Evolutionary conservation across 140 eudicot species (phyloP), one percentile per base, ranked within the genome.

Genomic region (Flaveria floridana): DNA sequence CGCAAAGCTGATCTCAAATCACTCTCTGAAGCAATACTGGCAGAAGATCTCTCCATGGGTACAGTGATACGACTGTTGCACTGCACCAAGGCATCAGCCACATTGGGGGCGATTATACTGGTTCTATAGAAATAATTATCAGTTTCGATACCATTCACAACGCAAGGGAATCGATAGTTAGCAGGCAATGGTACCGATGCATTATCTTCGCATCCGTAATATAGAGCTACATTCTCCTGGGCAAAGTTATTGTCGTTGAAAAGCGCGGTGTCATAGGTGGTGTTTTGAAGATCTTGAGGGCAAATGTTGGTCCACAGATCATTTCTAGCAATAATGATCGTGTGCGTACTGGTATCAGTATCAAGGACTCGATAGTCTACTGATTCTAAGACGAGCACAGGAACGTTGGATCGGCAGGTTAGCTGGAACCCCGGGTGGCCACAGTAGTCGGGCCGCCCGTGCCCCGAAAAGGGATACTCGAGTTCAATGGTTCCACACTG

Each of bases 381-480:
- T 12, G 85, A 18, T 13, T 41, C 13, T 56, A 61, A 46, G 5
- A 8, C 0, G 46, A 88, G 74, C 0, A 37, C 2, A 2, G 84
- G 44, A 18, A 79, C 80, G 59, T 53, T 12, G 3, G 77, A 77
- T 63, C 7, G 58, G 59, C 96, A 87, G 19, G 19, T 61, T 16
- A 89, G 57, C 47, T 57, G 39, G 50, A 89, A 85, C 23, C 74
- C 76, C 0, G 84, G 84, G 78, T 81, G 78, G 42, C 96, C 96
- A 59, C 96, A 89, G 12, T 79, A 16, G 0, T 10, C 14, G 1
- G 83, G 78, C 13, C 83, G 74, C 2, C 1, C 30, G 0, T 7
- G 70, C 64, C 86, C 89, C 87, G 84, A 87, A 70, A 87, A 89
- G 4, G 96, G 94, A 41, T 85, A 89, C 3, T 76, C 76, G 2